A percentile compares a stretch with the other conserved stretches of the same genome.
Conservation (phyloP, 1,284 basidiomycete species). For the Tilletia walkeri region DNA sequence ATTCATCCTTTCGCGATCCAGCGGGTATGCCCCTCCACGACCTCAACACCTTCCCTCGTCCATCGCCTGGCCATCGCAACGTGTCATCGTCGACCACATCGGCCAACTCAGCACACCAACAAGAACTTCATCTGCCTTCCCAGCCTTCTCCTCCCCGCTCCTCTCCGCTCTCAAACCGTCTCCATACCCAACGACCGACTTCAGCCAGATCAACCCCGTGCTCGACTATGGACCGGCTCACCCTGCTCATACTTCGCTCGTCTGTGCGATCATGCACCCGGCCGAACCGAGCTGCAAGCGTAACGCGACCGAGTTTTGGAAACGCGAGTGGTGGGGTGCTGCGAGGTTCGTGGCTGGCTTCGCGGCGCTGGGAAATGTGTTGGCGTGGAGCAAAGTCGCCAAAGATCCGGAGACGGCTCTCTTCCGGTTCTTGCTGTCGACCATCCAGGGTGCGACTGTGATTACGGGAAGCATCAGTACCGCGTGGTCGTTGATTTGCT, state of each 20-base stretch:
- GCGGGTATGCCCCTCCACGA: constrained; percentile 40
- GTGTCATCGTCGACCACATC: constrained; percentile 40
- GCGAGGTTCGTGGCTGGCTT: constrained; percentile 42
- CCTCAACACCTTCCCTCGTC: constrained; percentile 35
- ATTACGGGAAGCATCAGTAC: constrained; percentile 44
- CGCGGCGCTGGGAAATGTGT: constrained; percentile 27
- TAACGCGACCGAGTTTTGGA: constrained; percentile 38
- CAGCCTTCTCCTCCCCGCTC: constrained; percentile 43
- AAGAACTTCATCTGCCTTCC: constrained; percentile 33
- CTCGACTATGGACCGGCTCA: constrained; percentile 47
- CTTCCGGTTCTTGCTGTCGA: constrained; percentile 36
- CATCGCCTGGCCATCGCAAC: constrained; percentile 39
- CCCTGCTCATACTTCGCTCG: constrained; percentile 37
- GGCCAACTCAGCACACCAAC: constrained; percentile 37
- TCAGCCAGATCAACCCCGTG: constrained; percentile 40
- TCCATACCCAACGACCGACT: constrained; percentile 35
- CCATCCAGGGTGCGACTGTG: constrained; percentile 47
- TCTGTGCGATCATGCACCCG: constrained; percentile 47
- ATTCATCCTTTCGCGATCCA: constrained; percentile 37
- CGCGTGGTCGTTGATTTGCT: constrained; percentile 43
- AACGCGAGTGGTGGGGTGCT: constrained; percentile 37
- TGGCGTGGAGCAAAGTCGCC: constrained; percentile 28
- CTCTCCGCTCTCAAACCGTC: constrained; percentile 40
- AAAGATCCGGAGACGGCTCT: constrained; percentile 46
- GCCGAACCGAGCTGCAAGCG: constrained; percentile 36